These are phyloP conservation scores for Tetrastigma voinierianum DNA, from an alignment of 164 flowering plant genomes.

Conservation along the genomic window DNA sequence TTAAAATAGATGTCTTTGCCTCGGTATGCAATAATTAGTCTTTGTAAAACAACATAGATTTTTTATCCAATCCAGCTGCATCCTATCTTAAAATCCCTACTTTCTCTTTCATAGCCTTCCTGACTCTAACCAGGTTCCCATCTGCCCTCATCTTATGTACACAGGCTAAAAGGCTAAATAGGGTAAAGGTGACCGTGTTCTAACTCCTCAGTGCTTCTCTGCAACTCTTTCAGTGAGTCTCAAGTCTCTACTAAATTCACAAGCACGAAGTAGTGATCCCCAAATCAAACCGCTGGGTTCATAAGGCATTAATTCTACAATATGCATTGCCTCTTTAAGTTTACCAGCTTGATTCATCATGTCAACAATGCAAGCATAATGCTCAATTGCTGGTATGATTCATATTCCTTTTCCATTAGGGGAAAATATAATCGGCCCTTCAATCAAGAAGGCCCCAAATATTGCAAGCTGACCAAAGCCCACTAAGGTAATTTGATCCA, in stretches of 20 bases:
- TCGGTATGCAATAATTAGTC: constrained; percentile 32
- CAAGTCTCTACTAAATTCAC: constrained; percentile 36
- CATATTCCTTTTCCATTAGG: constrained; percentile 48
- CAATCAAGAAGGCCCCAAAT: constrained; percentile 36
- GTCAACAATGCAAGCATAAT: constrained; percentile 49
- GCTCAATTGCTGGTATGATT: constrained; percentile 41
- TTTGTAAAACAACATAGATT: constrained; percentile 34
- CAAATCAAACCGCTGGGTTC: constrained; percentile 33
- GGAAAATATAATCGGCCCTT: constrained; percentile 45
- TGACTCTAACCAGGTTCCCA: constrained; percentile 66
- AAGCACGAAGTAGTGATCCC: constrained; percentile 40
- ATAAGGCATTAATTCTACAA: constrained; percentile 38
- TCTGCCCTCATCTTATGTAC: constrained; percentile 44
- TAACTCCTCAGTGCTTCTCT: constrained; percentile 37
- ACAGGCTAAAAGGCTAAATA: constrained; percentile 43
- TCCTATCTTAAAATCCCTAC: constrained; percentile 30
- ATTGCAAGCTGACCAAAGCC: constrained; percentile 54
- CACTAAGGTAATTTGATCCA: constrained; percentile 51
- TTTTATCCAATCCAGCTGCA: constrained; percentile 55
- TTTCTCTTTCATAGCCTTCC: constrained; percentile 38
- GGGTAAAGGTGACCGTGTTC: constrained; percentile 41
- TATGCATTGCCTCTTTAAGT: constrained; percentile 39
- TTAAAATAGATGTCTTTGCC: constrained; percentile 27
- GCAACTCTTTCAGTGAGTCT: constrained; percentile 46
- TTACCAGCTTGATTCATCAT: constrained; percentile 48